Evolutionary conservation across 140 eudicot species (phyloP).

Genomic region (Flaveria floridana): DNA sequence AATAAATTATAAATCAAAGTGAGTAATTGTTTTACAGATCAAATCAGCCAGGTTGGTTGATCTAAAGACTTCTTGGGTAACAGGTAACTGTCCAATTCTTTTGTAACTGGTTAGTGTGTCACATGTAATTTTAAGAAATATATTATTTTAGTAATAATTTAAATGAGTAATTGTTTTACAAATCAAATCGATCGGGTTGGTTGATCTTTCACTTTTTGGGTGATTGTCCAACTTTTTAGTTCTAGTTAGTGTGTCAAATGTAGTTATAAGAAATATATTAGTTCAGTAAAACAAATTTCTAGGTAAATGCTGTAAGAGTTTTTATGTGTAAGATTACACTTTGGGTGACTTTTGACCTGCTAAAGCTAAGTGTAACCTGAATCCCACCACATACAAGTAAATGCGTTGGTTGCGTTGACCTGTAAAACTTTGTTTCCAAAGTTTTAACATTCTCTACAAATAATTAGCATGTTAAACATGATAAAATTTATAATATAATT

Average conservation of each 20-base stretch:
- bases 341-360: slow-evolving; percentile 14
- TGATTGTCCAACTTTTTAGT: background rate
- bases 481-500: background rate
- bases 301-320: background rate
- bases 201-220: background rate
- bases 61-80: background rate
- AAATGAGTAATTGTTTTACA: background rate
- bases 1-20: background rate
- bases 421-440: background rate
- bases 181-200: background rate
- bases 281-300: background rate
- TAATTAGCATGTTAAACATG: background rate
- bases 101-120: background rate
- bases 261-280: background rate
- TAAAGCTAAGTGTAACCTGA: background rate
- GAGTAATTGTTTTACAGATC: background rate
- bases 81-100: background rate
- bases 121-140: background rate
- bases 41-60: background rate
- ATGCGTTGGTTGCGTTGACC: background rate
- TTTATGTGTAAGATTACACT: slow-evolving; percentile 4
- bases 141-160: slow-evolving; percentile 1
- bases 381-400: background rate
- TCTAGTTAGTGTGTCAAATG: background rate
- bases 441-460: background rate